Evolutionary conservation across 257 asterid species (phyloP), one percentile per base, ranked within the genome.

Genomic region (Mentha longifolia): DNA sequence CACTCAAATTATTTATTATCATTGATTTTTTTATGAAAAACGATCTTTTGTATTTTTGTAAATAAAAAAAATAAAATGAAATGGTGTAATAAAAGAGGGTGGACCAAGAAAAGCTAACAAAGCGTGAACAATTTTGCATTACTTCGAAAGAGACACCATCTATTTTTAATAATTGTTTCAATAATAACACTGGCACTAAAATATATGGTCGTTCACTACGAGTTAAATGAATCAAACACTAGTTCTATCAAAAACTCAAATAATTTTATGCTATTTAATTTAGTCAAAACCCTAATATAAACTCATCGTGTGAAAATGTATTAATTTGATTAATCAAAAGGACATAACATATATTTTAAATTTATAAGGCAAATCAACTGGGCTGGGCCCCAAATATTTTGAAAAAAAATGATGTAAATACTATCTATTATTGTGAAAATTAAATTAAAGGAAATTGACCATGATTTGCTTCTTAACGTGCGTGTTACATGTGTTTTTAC

Each of bases 71-170:
- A 31, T 37, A 2, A 1, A 49, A n/a, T n/a, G n/a, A n/a, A 46
- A 46, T 46, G 75, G 17, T 49, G 19, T 71, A 43, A 73, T 65
- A 17, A 30, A 14, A 33, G 52, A 57, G 65, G 39, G 66, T 51
- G 71, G 70, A 71, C 74, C 77, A 46, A 66, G 12, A 19, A 60
- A 67, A 72, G 45, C 33, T 30, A 74, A 65, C 5, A 64, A 71
- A 37, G 67, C 59, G 70, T 71, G 65, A 64, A 47, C n/a, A 62
- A 28, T 65, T 41, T 20, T 70, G 63, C 70, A 41, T 72, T 56
- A 77, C 50, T 67, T 15, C 30, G 63, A 77, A 77, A 77, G 67
- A 28, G 75, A 77, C 77, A 20, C 4, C 74, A 77, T 72, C 61
- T 61, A 67, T 42, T 59, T 11, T 58, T 58, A 28, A 70, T 25